Evolutionary conservation across 306 rosid species (phyloP), one percentile per base, ranked within the genome.

Genomic region (Prunus fruticosa): DNA sequence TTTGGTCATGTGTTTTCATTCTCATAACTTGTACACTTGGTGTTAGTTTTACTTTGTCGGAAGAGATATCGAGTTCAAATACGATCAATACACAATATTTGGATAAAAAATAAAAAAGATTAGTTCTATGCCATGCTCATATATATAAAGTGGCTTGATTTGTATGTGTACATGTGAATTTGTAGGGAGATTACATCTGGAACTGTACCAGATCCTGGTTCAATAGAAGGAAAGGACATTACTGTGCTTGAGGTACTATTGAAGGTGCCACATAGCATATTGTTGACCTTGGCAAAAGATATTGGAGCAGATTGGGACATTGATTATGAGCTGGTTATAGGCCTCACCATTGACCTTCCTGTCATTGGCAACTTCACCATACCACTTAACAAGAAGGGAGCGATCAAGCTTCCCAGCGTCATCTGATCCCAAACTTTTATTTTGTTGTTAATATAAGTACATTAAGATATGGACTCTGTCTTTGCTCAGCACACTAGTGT

Each of bases 301-400:
- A 65, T 95, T 16, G 93, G 88, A 0, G 83, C 86, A n/a, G 99
- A 95, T 67, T 86, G 98, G 98, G 96, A 95, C 75, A 88, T 95
- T 2, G 99, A 95, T 73, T 95, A 95, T 32, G 88, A 87, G 46
- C 53, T 95, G 82, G 77, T 68, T 7, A 22, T 95, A 25, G 83
- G 93, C n/a, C 90, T 95, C 20, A 56, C 83, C 15, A 72, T 95
- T n/a, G 96, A 95, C 43, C 82, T 92, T 81, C 98, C 99, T 5
- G 64, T 79, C 11, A 8, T 95, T 53, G 99, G 99, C 23, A 75
- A 88, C 81, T 78, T 89, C 67, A 89, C 92, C 57, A 86, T 95
- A 27, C 97, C 99, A 8, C 86, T 95, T 47, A 82, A 92, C 62
- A 84, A 78, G 11, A 88, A 89, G 65, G 99, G 97, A 60, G 91